Evolutionary conservation across 345 rosid species (phyloP).

Genomic region (Populus simonii): DNA sequence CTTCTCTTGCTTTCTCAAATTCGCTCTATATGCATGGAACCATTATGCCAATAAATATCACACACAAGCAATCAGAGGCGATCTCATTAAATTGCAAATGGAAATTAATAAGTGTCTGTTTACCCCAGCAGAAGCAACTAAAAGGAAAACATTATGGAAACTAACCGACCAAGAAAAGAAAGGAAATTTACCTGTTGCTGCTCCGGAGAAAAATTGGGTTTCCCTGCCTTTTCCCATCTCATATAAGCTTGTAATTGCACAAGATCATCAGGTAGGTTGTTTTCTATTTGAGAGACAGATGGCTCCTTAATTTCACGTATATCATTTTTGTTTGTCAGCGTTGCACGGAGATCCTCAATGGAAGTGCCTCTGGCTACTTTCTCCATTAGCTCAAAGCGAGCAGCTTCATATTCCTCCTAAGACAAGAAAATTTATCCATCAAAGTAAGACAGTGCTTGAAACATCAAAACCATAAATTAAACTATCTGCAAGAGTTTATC

Average conservation of each 20-base stretch:
- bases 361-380: constrained; percentile 79
- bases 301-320: constrained; percentile 41
- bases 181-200: constrained; percentile 44
- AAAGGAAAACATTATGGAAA: constrained; percentile 3
- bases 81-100: constrained; percentile 7
- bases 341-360: constrained; percentile 66
- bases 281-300: constrained; percentile 29
- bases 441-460: not conserved
- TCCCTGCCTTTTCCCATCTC: constrained; percentile 81
- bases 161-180: constrained; percentile 7
- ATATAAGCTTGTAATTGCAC: constrained; percentile 60
- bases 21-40: constrained; percentile 43
- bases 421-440: not conserved
- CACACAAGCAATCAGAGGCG: not conserved
- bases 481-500: not conserved
- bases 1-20: constrained; percentile 68
- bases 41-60: constrained; percentile 8
- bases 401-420: constrained; percentile 93
- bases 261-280: constrained; percentile 54
- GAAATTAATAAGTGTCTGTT: not conserved
- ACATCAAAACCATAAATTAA: not conserved
- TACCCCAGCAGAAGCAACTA: not conserved
- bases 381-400: constrained; percentile 79
- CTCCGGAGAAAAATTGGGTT: constrained; percentile 58
- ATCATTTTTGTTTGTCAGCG: constrained; percentile 51